Evolutionary conservation across 1,139 yeast species (phyloP).

Genomic region (Candida sojae): DNA sequence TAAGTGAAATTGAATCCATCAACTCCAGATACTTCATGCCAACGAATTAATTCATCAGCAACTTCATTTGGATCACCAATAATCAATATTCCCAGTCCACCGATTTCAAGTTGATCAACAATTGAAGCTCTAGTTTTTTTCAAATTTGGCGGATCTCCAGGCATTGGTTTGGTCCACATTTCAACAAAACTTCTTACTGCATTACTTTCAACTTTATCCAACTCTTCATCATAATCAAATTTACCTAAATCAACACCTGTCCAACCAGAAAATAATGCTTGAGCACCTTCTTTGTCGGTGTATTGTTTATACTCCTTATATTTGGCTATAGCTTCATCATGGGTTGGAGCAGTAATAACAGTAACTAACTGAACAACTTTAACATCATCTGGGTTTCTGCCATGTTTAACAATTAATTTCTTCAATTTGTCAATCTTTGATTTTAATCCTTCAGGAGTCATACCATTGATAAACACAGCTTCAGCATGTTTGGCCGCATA

Average conservation of each 20-base stretch:
- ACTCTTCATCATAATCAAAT: conserved; percentile 29
- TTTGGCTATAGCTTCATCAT: conserved; percentile 34
- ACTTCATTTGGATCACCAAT: conserved; percentile 24
- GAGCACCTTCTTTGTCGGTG: conserved; percentile 36
- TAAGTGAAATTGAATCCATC: conserved; percentile 31
- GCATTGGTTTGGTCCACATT: conserved; percentile 28
- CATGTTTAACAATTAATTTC: conserved; percentile 25
- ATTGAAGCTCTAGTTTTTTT: conserved; percentile 26
- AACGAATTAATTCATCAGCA: conserved; percentile 29
- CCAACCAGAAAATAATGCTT: conserved; percentile 37
- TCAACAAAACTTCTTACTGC: conserved; percentile 28
- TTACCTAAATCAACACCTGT: conserved; percentile 33
- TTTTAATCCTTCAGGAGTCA: conserved; percentile 30
- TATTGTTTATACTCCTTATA: conserved; percentile 27
- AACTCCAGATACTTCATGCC: conserved; percentile 28
- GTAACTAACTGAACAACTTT: conserved; percentile 33
- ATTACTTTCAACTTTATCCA: conserved; percentile 26
- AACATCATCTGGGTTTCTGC: conserved; percentile 31
- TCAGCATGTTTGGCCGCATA: conserved; percentile 49
- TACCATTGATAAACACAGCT: conserved; percentile 34
- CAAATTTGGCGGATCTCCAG: conserved; percentile 25
- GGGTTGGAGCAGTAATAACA: conserved; percentile 32
- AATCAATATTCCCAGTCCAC: conserved; percentile 25
- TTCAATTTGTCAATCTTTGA: conserved; percentile 27
- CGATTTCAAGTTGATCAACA: conserved; percentile 23